Evolutionary conservation across 306 rosid genomes (phyloP), one percentile per base, ranked within the genome.

Genomic region (Notholithocarpus densiflorus): DNA sequence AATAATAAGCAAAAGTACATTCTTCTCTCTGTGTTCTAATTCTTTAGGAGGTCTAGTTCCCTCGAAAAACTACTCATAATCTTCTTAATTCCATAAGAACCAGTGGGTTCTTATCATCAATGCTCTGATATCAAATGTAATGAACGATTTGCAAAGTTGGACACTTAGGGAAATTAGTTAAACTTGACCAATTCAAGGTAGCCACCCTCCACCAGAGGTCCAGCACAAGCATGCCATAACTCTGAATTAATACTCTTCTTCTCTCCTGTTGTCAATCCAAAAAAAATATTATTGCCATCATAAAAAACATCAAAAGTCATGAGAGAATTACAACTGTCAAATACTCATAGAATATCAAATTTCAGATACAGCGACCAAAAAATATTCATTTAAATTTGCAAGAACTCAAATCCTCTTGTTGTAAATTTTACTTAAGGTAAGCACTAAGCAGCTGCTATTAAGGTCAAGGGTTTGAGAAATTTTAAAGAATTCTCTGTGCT

Each of bases 141-240:
- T 29, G 4, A 29, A 29, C 31, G 0, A 29, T 4, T 29, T 29
- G 4, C 31, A 29, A 29, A 29, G 4, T 29, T 29, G 31, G 31
- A 4, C 31, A 3, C 31, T 29, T 29, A 3, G 31, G 31, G 31
- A 29, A 3, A 29, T 29, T 29, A 29, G 31, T 29, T 3, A 29
- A 29, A 29, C 31, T 29, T 29, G 31, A 29, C 31, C 31, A 29
- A 29, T 29, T 29, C 31, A 4, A 29, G 31, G 31, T 29, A 29
- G 40, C n/a, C n/a, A n/a, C n/a, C n/a, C n/a, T n/a, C n/a, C n/a
- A 93, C 98, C 88, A 95, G 84, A 15, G 99, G 99, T 78, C 99
- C 99, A 24, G 99, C 99, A 87, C 99, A 95, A 77, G 98, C 99
- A 87, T 95, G 99, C 99, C 99, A 95, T 83, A 95, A 82, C 87